Evolutionary conservation across 2,329 filamentous ascomycete species (phyloP).

Genomic region (Clarireedia homoeocarpa): DNA sequence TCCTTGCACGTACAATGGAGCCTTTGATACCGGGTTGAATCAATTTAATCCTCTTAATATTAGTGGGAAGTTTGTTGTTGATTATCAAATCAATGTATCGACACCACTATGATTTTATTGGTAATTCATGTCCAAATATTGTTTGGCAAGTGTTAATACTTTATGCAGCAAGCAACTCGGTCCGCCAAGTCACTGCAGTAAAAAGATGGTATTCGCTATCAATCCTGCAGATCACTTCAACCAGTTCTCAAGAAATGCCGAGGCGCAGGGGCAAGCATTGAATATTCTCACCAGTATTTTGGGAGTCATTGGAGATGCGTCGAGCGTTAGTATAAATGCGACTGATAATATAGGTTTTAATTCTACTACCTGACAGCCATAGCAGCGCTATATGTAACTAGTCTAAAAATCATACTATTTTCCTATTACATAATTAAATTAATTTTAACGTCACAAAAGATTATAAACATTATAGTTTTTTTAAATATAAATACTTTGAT

Average conservation of each 20-base stretch:
- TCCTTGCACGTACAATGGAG: slow-evolving; percentile 53
- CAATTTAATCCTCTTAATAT: slow-evolving; percentile 55
- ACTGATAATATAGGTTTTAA: not conserved
- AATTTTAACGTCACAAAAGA: too few relatives aligned
- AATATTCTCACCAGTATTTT: not conserved
- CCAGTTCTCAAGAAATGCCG: not conserved
- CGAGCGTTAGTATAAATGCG: not conserved
- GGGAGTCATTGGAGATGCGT: not conserved
- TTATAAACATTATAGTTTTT: too few relatives aligned
- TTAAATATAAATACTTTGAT: too few relatives aligned
- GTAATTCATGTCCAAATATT: slow-evolving; percentile 10
- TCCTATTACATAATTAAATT: too few relatives aligned
- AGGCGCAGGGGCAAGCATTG: not conserved
- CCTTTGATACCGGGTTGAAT: slow-evolving; percentile 60
- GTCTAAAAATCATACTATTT: too few relatives aligned
- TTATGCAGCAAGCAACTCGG: slow-evolving; percentile 1
- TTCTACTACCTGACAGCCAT: too few relatives aligned
- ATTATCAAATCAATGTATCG: slow-evolving; percentile 12
- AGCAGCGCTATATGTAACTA: too few relatives aligned
- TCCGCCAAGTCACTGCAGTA: slow-evolving; percentile 15
- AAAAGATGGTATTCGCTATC: slow-evolving; percentile 23
- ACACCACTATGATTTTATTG: slow-evolving; percentile 24
- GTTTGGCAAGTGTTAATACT: not conserved
- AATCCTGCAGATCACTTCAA: slow-evolving; percentile 19
- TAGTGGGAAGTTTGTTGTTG: slow-evolving; percentile 10